Conservation (phyloP, 2,329 filamentous ascomycete species). For the Ascochyta koolunga region DNA sequence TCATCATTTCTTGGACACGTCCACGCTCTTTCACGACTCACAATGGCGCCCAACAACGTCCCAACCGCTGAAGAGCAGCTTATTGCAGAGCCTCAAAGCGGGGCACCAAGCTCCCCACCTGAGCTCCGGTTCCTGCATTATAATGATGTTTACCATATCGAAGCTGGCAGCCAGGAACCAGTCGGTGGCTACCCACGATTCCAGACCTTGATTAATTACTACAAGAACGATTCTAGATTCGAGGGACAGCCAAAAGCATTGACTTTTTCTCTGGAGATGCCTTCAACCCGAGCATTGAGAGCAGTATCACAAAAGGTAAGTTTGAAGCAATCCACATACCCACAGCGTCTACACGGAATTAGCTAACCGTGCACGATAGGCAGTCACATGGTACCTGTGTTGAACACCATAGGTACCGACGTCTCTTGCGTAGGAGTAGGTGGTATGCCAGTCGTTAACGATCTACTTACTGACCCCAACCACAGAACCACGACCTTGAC, state of each 20-base stretch:
- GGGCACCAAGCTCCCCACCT: slow-evolving; percentile 57
- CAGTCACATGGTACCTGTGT: slow-evolving; percentile 83
- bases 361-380: slow-evolving; percentile 50
- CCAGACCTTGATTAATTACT: slow-evolving; percentile 77
- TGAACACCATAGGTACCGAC: slow-evolving; percentile 79
- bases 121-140: slow-evolving; percentile 85
- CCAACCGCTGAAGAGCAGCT: slow-evolving; percentile 42
- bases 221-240: slow-evolving; percentile 67
- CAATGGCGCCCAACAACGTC: slow-evolving; percentile 35
- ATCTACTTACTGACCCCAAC: slow-evolving; percentile 17
- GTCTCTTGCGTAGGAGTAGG: slow-evolving; percentile 82
- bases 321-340: neutral
- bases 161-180: slow-evolving; percentile 76
- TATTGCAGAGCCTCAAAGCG: slow-evolving; percentile 52
- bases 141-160: slow-evolving; percentile 94
- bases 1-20: neutral
- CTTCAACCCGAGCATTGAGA: slow-evolving; percentile 90
- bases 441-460: slow-evolving; percentile 22
- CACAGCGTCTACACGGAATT: neutral
- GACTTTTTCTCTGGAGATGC: slow-evolving; percentile 91
- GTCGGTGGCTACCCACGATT: slow-evolving; percentile 83
- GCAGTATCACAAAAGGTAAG: slow-evolving; percentile 81
- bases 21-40: slow-evolving; percentile 2
- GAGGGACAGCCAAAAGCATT: slow-evolving; percentile 68
- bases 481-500: slow-evolving; percentile 86